phyloP scores from a whole-genome alignment of 1,284 basidiomycete genomes.

The Moesziomyces globuligerus region DNA sequence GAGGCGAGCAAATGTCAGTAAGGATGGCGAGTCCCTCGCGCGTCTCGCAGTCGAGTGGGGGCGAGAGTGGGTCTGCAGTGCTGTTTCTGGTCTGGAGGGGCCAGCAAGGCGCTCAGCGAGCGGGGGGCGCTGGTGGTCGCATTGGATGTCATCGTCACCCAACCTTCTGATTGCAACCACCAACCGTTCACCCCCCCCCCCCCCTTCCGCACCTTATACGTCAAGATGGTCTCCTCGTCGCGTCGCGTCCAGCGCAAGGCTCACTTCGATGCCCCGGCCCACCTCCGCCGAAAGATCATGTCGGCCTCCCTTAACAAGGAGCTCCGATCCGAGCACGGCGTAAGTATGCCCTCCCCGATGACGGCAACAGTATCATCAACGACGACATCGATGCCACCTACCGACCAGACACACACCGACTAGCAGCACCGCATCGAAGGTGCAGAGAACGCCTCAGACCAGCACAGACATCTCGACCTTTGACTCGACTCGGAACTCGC shows the following conservation, averaged over 20 bases:
- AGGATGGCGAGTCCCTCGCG: no score
- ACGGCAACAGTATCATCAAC: constrained; percentile 8
- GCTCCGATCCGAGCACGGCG: constrained; percentile 89
- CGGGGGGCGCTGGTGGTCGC: constrained; percentile 1
- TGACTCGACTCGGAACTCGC: no score
- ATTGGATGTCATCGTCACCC: constrained; percentile 7
- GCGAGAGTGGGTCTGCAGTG: neutral
- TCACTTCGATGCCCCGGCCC: constrained; percentile 64
- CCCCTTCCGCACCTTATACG: constrained; percentile 35
- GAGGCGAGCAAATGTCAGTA: no score
- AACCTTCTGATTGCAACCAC: constrained; percentile 20
- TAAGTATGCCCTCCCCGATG: constrained; percentile 70
- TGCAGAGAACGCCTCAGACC: no score
- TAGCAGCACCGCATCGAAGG: neutral
- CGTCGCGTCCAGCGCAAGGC: constrained; percentile 61
- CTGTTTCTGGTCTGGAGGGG: neutral
- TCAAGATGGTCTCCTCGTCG: constrained; percentile 63
- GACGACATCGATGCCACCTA: neutral
- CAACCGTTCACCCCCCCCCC: neutral
- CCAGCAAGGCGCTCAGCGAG: neutral
- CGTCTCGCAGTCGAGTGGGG: no score
- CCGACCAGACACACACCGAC: neutral
- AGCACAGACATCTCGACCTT: neutral
- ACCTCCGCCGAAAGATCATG: constrained; percentile 94
- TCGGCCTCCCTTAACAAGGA: constrained; percentile 95